A percentile compares a stretch with the other conserved stretches of the same genome.
Conservation (phyloP, 345 rosid species). For the Arabis alpina region DNA sequence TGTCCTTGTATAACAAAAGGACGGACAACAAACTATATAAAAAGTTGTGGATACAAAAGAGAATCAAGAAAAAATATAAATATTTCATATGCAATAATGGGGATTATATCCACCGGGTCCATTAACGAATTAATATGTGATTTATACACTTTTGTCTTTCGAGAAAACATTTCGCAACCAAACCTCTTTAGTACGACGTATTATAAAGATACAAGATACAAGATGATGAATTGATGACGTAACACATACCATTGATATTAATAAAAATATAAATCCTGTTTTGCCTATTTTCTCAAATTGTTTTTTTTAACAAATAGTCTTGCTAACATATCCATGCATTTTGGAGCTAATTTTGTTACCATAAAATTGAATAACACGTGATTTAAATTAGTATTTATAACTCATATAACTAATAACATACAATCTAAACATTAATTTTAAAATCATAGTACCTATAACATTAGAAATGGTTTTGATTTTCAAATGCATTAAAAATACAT, state of each 20-base stretch:
- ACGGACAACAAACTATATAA: not conserved
- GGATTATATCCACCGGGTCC: constrained; percentile 31
- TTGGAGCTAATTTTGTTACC: not conserved
- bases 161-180: constrained; percentile 10
- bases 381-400: too few relatives aligned
- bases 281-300: not conserved
- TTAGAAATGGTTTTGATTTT: too few relatives aligned
- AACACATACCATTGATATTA: constrained; percentile 6
- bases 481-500: too few relatives aligned
- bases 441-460: too few relatives aligned
- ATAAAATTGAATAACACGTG: too few relatives aligned
- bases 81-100: constrained; percentile 20
- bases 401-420: too few relatives aligned
- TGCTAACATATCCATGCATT: not conserved
- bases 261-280: not conserved
- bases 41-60: constrained; percentile 14
- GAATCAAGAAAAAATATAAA: not conserved
- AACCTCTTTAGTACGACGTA: constrained; percentile 21
- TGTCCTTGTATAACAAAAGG: not conserved
- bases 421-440: too few relatives aligned
- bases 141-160: constrained; percentile 23
- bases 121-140: constrained; percentile 21
- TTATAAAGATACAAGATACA: not conserved
- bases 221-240: constrained; percentile 36
- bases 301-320: not conserved